phyloP scores from a whole-genome alignment of 1,139 yeast genomes.

The Geotrichum citri-aurantii region DNA sequence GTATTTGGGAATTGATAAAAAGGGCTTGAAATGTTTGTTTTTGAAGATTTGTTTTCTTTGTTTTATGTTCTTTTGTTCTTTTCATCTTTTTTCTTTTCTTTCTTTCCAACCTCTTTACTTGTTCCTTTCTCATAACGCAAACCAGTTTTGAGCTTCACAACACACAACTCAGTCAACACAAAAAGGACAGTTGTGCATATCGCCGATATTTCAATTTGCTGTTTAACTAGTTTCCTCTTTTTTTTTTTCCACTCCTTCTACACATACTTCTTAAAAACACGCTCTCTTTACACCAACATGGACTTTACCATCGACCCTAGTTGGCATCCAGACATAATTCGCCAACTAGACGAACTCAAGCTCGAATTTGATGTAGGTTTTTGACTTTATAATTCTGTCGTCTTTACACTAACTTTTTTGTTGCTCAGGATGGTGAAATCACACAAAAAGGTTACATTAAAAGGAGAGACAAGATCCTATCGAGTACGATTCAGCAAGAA shows the following conservation, averaged over 20 bases:
- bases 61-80: slow-evolving; percentile 1
- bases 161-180: background rate
- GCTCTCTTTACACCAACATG: slow-evolving; percentile 25
- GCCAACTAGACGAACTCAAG: slow-evolving; percentile 41
- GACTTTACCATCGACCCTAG: slow-evolving; percentile 43
- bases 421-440: slow-evolving; percentile 51
- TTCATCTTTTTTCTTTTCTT: background rate
- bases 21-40: background rate
- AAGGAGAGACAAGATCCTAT: slow-evolving; percentile 46
- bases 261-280: background rate
- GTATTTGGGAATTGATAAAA: background rate
- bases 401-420: background rate
- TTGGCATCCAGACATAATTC: slow-evolving; percentile 35
- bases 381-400: background rate
- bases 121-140: background rate
- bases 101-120: background rate
- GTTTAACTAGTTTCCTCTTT: background rate
- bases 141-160: background rate
- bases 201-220: background rate
- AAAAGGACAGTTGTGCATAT: background rate
- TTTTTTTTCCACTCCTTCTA: background rate
- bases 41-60: background rate
- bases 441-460: slow-evolving; percentile 63
- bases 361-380: slow-evolving; percentile 40
- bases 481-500: slow-evolving; percentile 20